Evolutionary conservation across 2,329 filamentous ascomycete genomes (phyloP), one percentile per base, ranked within the genome.

Genomic region (Xylaria sp.): DNA sequence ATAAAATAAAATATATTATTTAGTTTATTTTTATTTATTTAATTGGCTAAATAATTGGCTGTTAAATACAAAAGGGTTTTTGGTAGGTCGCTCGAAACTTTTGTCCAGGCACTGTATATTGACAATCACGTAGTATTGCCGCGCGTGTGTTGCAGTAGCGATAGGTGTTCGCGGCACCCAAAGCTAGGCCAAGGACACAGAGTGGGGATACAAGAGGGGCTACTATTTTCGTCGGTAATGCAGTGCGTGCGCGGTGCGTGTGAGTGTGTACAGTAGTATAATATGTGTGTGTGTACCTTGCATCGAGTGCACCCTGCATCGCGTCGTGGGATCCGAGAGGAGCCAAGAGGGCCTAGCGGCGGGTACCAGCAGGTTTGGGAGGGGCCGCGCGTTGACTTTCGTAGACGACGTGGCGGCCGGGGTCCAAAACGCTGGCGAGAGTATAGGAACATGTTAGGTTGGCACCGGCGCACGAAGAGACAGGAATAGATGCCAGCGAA

Each of bases 221-320:
- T 46, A n/a, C 56, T 65, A 66, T 66, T 63, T 63, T 58, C 59
- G 58, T 25, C 59, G 58, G 64, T 18, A 59, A 66, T 69, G 67
- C 58, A 66, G n/a, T 63, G 54, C 48, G 63, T 54, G 51, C 15
- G 18, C 5, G 28, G 28, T 28, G 28, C 28, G 28, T 28, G 28
- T 28, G 28, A 2, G 28, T 28, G 28, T 28, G 28, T 28, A 28
- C 28, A 28, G 28, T 28, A 28, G 28, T 28, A 28, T 25, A 34
- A n/a, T n/a, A n/a, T n/a, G 23, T 18, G 20, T 12, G 12, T 32
- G 25, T 25, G 23, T 54, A 7, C 23, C 10, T 15, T 46, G 41
- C 41, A 7, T 10, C 28, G 15, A 18, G 41, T n/a, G 52, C 64
- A 65, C 61, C 68, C 56, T 67, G 68, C 68, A 67, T 50, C 63